Conservation (phyloP, 345 rosid genomes). For the Eucalyptus polyanthemos region DNA sequence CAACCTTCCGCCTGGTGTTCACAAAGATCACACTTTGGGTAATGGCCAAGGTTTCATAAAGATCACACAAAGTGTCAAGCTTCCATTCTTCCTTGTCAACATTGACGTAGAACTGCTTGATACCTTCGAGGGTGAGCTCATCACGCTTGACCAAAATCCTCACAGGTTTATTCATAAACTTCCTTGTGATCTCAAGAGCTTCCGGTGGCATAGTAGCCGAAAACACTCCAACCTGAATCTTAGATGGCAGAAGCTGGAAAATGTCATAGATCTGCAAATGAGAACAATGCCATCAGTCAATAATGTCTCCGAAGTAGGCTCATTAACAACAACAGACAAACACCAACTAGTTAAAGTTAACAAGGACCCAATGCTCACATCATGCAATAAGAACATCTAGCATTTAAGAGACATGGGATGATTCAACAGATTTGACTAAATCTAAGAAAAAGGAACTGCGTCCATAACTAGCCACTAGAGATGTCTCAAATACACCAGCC, state of each 20-base stretch:
- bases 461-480: neutral
- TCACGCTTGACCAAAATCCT: constrained; percentile 88
- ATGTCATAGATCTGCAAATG: constrained; percentile 65
- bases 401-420: neutral
- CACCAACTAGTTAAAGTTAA: neutral
- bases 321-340: neutral
- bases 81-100: constrained; percentile 91
- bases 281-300: neutral
- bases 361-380: neutral
- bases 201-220: constrained; percentile 98
- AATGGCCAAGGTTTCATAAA: constrained; percentile 79
- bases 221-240: constrained; percentile 83
- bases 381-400: neutral
- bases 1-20: constrained; percentile 90
- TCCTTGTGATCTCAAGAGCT: constrained; percentile 89
- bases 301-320: neutral
- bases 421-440: neutral
- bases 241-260: constrained; percentile 74
- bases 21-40: constrained; percentile 91
- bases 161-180: constrained; percentile 87
- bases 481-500: neutral
- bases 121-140: constrained; percentile 90
- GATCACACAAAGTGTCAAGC: constrained; percentile 76
- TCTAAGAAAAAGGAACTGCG: neutral
- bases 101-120: constrained; percentile 74